Conservation (phyloP, 1,139 yeast species). For the Komagataea norvegica region DNA sequence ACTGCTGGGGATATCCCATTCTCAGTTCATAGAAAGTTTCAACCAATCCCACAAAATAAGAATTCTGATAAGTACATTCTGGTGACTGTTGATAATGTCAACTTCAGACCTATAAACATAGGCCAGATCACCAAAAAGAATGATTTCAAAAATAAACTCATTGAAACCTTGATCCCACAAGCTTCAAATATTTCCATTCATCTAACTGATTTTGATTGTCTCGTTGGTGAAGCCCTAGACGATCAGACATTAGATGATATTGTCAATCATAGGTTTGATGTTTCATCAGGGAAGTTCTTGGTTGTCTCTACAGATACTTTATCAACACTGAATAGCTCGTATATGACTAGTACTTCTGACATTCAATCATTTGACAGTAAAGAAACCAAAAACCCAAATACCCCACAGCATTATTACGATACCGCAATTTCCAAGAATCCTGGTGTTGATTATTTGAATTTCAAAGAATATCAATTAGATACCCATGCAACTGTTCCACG, state of each 20-base stretch:
- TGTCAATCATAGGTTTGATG: constrained; percentile 31
- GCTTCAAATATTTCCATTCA: constrained; percentile 49
- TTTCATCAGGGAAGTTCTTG: constrained; percentile 39
- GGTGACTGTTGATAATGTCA: constrained; percentile 54
- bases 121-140: constrained; percentile 30
- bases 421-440: constrained; percentile 24
- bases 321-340: constrained; percentile 23
- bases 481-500: neutral
- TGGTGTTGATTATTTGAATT: constrained; percentile 55
- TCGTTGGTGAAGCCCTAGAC: constrained; percentile 57
- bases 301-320: constrained; percentile 35
- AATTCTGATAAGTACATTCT: constrained; percentile 37
- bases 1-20: constrained; percentile 7
- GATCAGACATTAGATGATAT: constrained; percentile 45
- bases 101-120: constrained; percentile 46
- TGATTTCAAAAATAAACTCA: constrained; percentile 37
- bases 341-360: constrained; percentile 33
- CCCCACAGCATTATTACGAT: constrained; percentile 57
- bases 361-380: constrained; percentile 43
- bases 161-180: constrained; percentile 38
- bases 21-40: constrained; percentile 31
- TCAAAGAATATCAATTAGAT: constrained; percentile 42
- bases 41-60: constrained; percentile 29
- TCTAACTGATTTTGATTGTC: constrained; percentile 66
- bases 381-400: constrained; percentile 45